These are phyloP conservation scores for Alternaria metachromatica DNA, from an alignment of 2,329 filamentous ascomycete genomes.

Conservation along the genomic window DNA sequence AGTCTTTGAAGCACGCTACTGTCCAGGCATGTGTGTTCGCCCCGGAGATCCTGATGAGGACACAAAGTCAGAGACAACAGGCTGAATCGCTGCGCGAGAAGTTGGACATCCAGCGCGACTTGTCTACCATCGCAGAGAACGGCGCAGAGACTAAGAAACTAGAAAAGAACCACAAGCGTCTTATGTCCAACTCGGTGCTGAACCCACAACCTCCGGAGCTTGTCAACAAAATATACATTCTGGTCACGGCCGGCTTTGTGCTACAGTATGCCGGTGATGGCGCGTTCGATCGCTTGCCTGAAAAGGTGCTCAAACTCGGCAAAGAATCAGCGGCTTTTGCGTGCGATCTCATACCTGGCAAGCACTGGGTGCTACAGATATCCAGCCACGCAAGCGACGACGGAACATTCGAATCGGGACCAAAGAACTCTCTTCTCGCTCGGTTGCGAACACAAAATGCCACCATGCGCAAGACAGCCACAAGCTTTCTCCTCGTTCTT, in stretches of 20 bases:
- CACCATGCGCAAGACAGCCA: constrained; percentile 62
- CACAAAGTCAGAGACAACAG: constrained; percentile 61
- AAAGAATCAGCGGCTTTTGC: constrained; percentile 80
- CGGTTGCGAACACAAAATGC: constrained; percentile 66
- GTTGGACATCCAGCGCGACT: constrained; percentile 46
- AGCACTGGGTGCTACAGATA: constrained; percentile 80
- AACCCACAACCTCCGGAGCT: constrained; percentile 66
- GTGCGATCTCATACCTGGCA: constrained; percentile 78
- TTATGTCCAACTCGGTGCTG: constrained; percentile 45
- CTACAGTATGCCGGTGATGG: constrained; percentile 78
- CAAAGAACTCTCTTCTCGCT: constrained; percentile 68
- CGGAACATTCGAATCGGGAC: constrained; percentile 51
- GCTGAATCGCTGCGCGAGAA: constrained; percentile 50
- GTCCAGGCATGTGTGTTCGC: constrained; percentile 72
- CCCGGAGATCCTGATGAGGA: constrained; percentile 71
- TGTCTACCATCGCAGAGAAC: constrained; percentile 38
- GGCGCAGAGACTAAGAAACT: constrained; percentile 39
- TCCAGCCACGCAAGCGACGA: constrained; percentile 70
- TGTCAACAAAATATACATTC: constrained; percentile 74
- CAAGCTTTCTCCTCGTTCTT: constrained; percentile 75
- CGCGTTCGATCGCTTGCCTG: constrained; percentile 72
- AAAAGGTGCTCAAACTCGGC: constrained; percentile 75
- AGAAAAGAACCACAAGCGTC: constrained; percentile 53
- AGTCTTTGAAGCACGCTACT: constrained; percentile 77
- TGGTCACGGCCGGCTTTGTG: constrained; percentile 74